A percentile compares a stretch with the other conserved stretches of the same genome.
These are phyloP conservation scores for Odontarrhena argentea DNA, from an alignment of 345 rosid genomes.

Conservation along the genomic window DNA sequence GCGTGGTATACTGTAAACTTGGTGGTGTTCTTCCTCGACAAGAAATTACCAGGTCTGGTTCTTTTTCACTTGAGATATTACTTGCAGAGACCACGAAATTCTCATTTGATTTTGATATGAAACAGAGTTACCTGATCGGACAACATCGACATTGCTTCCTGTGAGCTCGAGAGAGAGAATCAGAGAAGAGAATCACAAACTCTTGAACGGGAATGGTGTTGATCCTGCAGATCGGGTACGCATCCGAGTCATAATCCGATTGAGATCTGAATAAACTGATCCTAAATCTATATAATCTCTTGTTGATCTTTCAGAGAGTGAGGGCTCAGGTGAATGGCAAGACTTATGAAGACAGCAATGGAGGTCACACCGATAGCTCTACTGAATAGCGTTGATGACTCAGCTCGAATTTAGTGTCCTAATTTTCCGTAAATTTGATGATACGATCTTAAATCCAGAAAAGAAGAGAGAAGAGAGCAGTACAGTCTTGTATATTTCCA, in stretches of 20 bases:
- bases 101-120: slow-evolving; percentile 29
- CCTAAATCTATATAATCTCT: background rate
- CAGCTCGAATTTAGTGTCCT: background rate
- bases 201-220: slow-evolving; percentile 68
- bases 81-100: background rate
- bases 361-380: slow-evolving; percentile 52
- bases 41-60: slow-evolving; percentile 86
- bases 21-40: slow-evolving; percentile 87
- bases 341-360: slow-evolving; percentile 65
- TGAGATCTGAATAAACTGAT: background rate
- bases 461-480: background rate
- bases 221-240: slow-evolving; percentile 91
- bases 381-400: slow-evolving; percentile 59
- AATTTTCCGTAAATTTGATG: slow-evolving; percentile 3
- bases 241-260: background rate
- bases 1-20: slow-evolving; percentile 99
- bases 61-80: background rate
- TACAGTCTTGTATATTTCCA: slow-evolving; percentile 24
- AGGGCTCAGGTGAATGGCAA: slow-evolving; percentile 83
- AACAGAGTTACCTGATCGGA: slow-evolving; percentile 90
- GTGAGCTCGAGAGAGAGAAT: slow-evolving; percentile 69
- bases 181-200: slow-evolving; percentile 89
- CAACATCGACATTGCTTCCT: slow-evolving; percentile 58
- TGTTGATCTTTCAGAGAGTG: slow-evolving; percentile 51
- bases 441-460: background rate